Conservation (phyloP, 768 basidiomycete genomes). For the Xerocomellus amylosporus region DNA sequence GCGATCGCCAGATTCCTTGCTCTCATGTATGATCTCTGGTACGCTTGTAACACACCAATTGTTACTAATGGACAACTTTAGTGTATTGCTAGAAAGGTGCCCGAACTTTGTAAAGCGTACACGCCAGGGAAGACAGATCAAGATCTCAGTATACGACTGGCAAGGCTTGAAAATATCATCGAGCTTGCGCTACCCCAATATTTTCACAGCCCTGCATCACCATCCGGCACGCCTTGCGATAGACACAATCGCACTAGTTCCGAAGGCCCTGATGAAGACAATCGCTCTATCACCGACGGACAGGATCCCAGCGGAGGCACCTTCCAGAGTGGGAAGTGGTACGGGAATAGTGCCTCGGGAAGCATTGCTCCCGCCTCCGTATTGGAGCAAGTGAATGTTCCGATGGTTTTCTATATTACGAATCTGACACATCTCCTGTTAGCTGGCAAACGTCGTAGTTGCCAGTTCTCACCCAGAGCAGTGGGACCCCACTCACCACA, state of each 20-base stretch:
- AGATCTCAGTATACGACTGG: conserved; percentile 69
- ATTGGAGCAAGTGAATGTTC: conserved; percentile 65
- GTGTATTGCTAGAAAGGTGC: conserved; percentile 84
- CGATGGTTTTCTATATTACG: conserved; percentile 9
- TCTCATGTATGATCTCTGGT: conserved; percentile 59
- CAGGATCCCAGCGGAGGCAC: conserved; percentile 73
- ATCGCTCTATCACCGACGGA: conserved; percentile 69
- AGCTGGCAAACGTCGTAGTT: conserved; percentile 57
- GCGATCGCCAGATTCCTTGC: conserved; percentile 82
- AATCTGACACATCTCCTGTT: conserved; percentile 22
- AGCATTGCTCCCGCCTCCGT: conserved; percentile 78
- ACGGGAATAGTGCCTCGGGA: conserved; percentile 79
- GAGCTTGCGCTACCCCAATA: conserved; percentile 78
- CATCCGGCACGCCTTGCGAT: conserved; percentile 33
- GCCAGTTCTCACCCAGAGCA: conserved; percentile 34
- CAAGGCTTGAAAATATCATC: conserved; percentile 77
- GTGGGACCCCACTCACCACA: conserved; percentile 25
- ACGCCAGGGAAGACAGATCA: conserved; percentile 85
- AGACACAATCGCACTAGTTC: conserved; percentile 48
- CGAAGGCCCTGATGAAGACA: conserved; percentile 58
- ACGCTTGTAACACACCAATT: neutral
- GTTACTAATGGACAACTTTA: conserved; percentile 31
- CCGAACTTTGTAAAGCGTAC: conserved; percentile 84
- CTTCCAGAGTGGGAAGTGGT: conserved; percentile 85
- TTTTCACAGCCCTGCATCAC: conserved; percentile 43